phyloP scores from a whole-genome alignment of 2,329 filamentous ascomycete species.

The Epichloe glyceriae region DNA sequence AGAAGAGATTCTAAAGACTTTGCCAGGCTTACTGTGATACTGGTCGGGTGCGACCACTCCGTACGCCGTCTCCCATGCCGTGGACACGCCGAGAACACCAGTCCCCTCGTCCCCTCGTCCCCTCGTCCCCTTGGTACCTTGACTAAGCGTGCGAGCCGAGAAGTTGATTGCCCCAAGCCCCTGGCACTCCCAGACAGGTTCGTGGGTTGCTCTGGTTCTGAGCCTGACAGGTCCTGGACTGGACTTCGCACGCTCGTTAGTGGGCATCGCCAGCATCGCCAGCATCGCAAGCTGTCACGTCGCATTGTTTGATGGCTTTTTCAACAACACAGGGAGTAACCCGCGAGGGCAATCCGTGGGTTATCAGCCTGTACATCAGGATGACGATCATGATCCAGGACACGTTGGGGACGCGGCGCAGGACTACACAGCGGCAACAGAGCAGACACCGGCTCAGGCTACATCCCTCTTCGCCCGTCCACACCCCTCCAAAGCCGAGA shows the following conservation, averaged over 20 bases:
- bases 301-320: constrained; percentile 1
- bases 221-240: not conserved
- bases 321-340: constrained; percentile 5
- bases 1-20: too few species aligned
- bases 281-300: not conserved
- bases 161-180: too few species aligned
- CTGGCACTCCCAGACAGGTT: too few species aligned
- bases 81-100: too few species aligned
- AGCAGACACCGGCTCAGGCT: not conserved
- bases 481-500: constrained; percentile 11
- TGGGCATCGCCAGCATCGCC: not conserved
- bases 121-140: too few species aligned
- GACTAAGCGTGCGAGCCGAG: too few species aligned
- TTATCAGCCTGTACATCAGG: constrained; percentile 23
- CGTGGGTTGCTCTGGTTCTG: too few species aligned
- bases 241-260: not conserved
- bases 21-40: too few species aligned
- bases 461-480: constrained; percentile 2
- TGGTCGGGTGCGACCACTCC: too few species aligned
- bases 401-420: not conserved
- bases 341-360: constrained; percentile 10
- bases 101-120: too few species aligned
- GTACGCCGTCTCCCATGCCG: too few species aligned
- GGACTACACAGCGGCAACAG: not conserved
- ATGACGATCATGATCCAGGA: constrained; percentile 11